These are phyloP conservation scores for Penicillium psychrosexuale DNA, from an alignment of 2,329 filamentous ascomycete species.

Conservation along the genomic window DNA sequence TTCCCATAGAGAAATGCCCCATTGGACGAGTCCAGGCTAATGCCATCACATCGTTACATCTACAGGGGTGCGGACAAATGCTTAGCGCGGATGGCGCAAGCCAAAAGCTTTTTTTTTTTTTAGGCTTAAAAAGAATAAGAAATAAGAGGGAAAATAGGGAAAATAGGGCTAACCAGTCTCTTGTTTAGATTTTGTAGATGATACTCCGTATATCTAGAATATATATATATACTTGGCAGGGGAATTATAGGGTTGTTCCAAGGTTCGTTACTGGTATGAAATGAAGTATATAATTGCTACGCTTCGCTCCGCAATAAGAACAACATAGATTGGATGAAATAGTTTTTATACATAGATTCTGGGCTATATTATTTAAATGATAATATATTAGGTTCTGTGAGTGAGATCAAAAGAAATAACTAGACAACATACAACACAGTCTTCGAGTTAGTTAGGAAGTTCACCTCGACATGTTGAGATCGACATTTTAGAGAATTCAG, in stretches of 20 bases:
- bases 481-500: background rate
- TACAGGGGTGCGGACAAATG: background rate
- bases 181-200: background rate
- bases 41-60: background rate
- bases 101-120: background rate
- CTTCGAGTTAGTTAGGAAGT: too few relatives aligned
- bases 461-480: too few relatives aligned
- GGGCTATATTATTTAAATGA: too few relatives aligned
- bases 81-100: background rate
- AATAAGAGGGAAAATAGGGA: background rate
- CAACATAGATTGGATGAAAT: too few relatives aligned
- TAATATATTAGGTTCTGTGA: too few relatives aligned
- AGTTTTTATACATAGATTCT: too few relatives aligned
- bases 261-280: background rate
- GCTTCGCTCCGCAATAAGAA: too few relatives aligned
- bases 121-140: background rate
- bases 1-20: background rate
- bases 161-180: background rate
- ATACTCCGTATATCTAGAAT: background rate
- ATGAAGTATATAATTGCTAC: too few relatives aligned
- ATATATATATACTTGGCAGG: background rate
- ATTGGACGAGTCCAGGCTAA: background rate
- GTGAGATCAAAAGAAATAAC: too few relatives aligned
- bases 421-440: too few relatives aligned
- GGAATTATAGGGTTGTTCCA: background rate